A percentile compares a stretch with the other conserved stretches of the same genome.
phyloP scores from a whole-genome alignment of 192 early-diverging fungal species.

The Phlyctochytrium bullatum region DNA sequence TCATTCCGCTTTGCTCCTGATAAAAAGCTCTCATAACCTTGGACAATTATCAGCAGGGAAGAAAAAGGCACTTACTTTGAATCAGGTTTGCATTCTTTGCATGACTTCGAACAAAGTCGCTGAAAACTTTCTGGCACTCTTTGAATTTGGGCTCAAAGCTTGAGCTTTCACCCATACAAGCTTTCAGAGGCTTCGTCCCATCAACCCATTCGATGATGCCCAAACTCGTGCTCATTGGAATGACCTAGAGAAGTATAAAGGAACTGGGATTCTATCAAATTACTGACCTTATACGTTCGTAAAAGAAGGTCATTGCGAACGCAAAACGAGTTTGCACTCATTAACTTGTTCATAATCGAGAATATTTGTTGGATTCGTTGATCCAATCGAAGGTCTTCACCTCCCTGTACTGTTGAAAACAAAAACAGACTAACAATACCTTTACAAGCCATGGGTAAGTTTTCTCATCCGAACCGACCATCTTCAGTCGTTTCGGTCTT shows the following conservation, averaged over 20 bases:
- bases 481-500: constrained; percentile 67
- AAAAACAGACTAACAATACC: constrained; percentile 35
- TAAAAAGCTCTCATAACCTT: no score
- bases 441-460: constrained; percentile 74
- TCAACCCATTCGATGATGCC: constrained; percentile 80
- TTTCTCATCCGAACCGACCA: constrained; percentile 72
- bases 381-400: constrained; percentile 78
- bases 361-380: constrained; percentile 79
- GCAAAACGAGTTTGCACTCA: constrained; percentile 54
- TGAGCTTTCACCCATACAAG: constrained; percentile 56
- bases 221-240: constrained; percentile 51
- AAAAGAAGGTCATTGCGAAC: constrained; percentile 53
- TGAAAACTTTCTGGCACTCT: no score
- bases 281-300: constrained; percentile 66
- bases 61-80: no score
- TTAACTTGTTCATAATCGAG: constrained; percentile 71
- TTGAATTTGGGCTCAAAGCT: constrained; percentile 38
- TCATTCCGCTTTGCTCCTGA: constrained; percentile 45
- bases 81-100: no score
- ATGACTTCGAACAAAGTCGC: no score
- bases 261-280: neutral
- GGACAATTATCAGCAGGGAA: no score
- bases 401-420: constrained; percentile 46
- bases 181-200: constrained; percentile 64
- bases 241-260: constrained; percentile 25